phyloP scores from a whole-genome alignment of 202 grass and related monocot species.

The Panicum hallii region DNA sequence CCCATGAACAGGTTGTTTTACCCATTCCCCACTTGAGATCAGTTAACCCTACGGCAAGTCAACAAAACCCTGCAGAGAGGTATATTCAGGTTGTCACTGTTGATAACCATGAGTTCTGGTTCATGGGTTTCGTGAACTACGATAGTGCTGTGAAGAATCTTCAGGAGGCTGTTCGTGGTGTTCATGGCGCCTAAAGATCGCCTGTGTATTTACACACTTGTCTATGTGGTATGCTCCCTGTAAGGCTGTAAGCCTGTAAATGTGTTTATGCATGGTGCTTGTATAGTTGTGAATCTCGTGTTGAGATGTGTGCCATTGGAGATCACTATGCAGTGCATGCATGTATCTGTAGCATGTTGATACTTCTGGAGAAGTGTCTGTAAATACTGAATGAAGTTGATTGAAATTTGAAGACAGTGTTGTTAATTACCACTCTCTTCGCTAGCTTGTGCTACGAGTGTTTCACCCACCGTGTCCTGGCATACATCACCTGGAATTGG shows the following conservation, averaged over 20 bases:
- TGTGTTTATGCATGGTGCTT: slow-evolving; percentile 23
- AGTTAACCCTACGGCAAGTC: slow-evolving; percentile 50
- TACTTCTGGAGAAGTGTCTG: not conserved
- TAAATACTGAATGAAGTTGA: slow-evolving; percentile 33
- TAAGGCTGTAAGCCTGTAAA: not conserved
- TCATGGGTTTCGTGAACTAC: slow-evolving; percentile 95
- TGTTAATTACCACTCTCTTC: not conserved
- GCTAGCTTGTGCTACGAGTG: not conserved
- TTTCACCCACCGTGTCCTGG: not conserved
- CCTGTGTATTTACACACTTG: not conserved
- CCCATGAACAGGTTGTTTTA: slow-evolving; percentile 49
- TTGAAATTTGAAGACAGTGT: not conserved
- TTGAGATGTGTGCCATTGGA: not conserved
- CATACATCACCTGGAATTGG: not conserved
- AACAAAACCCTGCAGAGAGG: slow-evolving; percentile 61
- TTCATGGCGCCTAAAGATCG: slow-evolving; percentile 39
- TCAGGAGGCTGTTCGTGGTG: slow-evolving; percentile 59
- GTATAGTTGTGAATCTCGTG: not conserved
- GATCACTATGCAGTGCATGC: not conserved
- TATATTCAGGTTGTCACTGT: slow-evolving; percentile 70
- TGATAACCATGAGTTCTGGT: slow-evolving; percentile 99
- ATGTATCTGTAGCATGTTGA: slow-evolving; percentile 19
- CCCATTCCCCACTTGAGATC: slow-evolving; percentile 53
- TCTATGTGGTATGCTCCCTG: not conserved
- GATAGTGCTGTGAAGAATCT: slow-evolving; percentile 78